Base-by-base conservation (phyloP, 495 filamentous ascomycete genomes). In the Penicillium diatomitis region DNA sequence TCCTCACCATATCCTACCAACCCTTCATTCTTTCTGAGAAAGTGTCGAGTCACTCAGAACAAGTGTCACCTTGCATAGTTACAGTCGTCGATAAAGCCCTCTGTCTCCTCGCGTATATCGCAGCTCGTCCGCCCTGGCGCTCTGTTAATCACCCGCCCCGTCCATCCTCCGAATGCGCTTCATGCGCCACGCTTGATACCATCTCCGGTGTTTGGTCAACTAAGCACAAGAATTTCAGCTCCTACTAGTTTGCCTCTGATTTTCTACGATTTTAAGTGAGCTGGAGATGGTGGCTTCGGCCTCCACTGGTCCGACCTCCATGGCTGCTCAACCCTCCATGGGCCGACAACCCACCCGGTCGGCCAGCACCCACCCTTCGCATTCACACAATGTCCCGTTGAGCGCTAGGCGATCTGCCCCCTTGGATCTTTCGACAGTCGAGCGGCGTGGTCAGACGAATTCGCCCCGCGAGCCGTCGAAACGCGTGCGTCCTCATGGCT, bases 401-500 rank as follows among this genome's bases (percentile, higher is more conserved):
- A 87, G 85, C 68, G 80, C 81, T 61, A 80, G 85, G 44, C 70
- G 80, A 51, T 84, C 84, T 43, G 70, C 78, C 43, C 81, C 88
- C 37, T 74, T 99, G 46, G 90, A 97, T 61, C 63, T 97, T 53
- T 81, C 80, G 37, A 95, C 88, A 4, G 92, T 99, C 36, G 94
- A 97, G 74, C 82, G 92, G 54, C 81, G 88, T 57, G 90, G 88
- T 33, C 86, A 88, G 48, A 77, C 85, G 30, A 84, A 79, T 32
- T 78, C 84, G 49, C 80, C 79, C 51, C 80, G 84, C 60, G 90
- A 97, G 63, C 75, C 82, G 2, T 72, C 76, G 29, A 91, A 90
- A 69, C 77, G 78, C 60, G 79, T 79, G 49, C 78, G 92, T 34
- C 86, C 85, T 20, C 88, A 91, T 66, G 88, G 83, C 34, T 72